These are phyloP conservation scores for Teratosphaeriaceae sp. DNA, from an alignment of 2,329 filamentous ascomycete genomes.

Conservation along the genomic window DNA sequence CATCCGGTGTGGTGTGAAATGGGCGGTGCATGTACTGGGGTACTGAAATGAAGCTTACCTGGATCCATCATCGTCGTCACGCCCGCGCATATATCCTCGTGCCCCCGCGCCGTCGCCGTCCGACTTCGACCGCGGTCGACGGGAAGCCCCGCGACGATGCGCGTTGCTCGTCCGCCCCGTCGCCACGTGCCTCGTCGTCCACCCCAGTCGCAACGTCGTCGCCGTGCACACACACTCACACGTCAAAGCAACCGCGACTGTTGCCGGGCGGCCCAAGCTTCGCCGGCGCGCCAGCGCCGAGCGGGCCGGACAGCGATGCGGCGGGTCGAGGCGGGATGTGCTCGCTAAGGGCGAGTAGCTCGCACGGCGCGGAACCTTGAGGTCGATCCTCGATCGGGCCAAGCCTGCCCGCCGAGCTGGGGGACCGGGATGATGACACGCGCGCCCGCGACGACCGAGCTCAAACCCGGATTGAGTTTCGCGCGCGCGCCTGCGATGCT, in stretches of 20 bases:
- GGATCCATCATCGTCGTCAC: conserved; percentile 19
- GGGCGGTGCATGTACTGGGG: conserved; percentile 18
- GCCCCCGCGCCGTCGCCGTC: no score
- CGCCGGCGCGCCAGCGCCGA: not conserved
- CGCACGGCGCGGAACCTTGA: not conserved
- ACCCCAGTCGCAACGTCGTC: not conserved
- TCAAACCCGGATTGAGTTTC: conserved; percentile 20
- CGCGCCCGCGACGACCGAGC: conserved; percentile 13
- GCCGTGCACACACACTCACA: not conserved
- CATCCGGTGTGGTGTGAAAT: conserved; percentile 6
- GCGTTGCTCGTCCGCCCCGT: no score
- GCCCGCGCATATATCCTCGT: not conserved
- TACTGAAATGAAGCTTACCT: conserved; percentile 22
- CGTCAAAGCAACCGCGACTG: no score
- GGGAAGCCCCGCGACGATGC: no score
- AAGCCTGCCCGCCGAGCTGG: no score
- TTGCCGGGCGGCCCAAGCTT: conserved; percentile 9
- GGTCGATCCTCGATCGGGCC: no score
- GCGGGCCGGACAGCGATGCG: conserved; percentile 13
- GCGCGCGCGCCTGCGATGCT: conserved; percentile 2
- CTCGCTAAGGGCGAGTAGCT: conserved; percentile 14
- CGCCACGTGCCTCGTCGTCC: no score
- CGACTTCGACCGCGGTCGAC: no score
- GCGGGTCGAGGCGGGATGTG: conserved; percentile 11
- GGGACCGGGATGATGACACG: conserved; percentile 11